These are phyloP conservation scores for Dalbergia cochinchinensis DNA, from an alignment of 306 rosid genomes.

Conservation along the genomic window DNA sequence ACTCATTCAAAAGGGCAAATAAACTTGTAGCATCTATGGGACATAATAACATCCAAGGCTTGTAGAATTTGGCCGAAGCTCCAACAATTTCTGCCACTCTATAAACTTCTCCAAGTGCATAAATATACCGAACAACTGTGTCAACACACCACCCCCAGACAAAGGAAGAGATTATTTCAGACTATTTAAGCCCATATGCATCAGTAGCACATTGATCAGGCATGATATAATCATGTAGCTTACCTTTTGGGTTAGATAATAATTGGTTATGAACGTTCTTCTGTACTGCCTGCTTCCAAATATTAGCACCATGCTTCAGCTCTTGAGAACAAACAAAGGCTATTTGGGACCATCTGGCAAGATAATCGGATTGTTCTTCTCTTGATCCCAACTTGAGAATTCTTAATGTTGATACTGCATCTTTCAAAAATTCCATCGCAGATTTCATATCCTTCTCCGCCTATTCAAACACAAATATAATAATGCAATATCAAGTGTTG, in stretches of 20 bases:
- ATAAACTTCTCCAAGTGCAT: conserved; percentile 87
- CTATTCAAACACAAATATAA: conserved; percentile 58
- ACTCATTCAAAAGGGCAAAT: conserved; percentile 65
- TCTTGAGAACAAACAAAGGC: conserved; percentile 72
- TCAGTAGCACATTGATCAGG: conserved; percentile 36
- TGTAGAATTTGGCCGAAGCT: conserved; percentile 72
- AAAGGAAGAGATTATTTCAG: conserved; percentile 24
- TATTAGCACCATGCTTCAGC: conserved; percentile 76
- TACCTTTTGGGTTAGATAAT: conserved; percentile 76
- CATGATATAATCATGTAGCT: conserved; percentile 42
- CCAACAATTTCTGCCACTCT: conserved; percentile 76
- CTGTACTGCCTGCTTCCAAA: conserved; percentile 76
- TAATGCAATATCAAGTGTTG: conserved; percentile 36
- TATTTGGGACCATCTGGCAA: conserved; percentile 73
- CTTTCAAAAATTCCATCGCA: conserved; percentile 76
- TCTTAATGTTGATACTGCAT: conserved; percentile 62
- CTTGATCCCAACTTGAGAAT: conserved; percentile 71
- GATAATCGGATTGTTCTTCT: conserved; percentile 75
- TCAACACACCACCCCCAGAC: conserved; percentile 41
- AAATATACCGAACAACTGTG: conserved; percentile 70
- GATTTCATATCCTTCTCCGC: conserved; percentile 74
- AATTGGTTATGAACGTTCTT: conserved; percentile 62
- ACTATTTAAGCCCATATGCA: conserved; percentile 36
- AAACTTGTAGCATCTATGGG: conserved; percentile 55
- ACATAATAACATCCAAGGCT: conserved; percentile 73